Percentiles rank a stretch among this genome's conserved stretches.
Evolutionary conservation across 208 protist genomes (phyloP).

Genomic region (Histomonas meleagridis): DNA sequence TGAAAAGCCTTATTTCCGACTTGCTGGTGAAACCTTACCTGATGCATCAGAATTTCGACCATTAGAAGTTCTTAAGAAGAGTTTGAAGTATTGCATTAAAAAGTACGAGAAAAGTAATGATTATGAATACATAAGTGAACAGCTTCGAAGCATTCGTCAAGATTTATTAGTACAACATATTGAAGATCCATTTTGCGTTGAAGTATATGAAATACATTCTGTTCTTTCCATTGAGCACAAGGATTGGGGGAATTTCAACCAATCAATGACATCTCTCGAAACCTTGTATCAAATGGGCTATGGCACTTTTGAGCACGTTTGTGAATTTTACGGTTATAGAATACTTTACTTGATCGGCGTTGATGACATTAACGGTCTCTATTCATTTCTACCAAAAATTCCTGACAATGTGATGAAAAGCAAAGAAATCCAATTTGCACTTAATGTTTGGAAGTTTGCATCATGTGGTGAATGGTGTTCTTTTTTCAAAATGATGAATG

Average conservation of each 20-base stretch:
- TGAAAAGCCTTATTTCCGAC: not conserved
- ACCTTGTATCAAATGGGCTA: not conserved
- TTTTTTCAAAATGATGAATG: not conserved
- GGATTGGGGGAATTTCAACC: slow-evolving; percentile 8
- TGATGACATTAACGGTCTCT: not conserved
- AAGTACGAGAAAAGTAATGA: not conserved
- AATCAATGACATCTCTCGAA: not conserved
- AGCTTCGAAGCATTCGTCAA: not conserved
- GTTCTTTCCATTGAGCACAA: not conserved
- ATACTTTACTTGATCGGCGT: not conserved
- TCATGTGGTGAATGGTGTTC: not conserved
- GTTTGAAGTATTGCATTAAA: not conserved
- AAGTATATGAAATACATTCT: not conserved
- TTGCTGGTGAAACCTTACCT: not conserved
- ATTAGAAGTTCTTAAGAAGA: not conserved
- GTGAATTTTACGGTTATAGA: not conserved
- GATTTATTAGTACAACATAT: slow-evolving; percentile 22
- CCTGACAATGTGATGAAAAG: not conserved
- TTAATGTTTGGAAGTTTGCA: not conserved
- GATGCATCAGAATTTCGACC: not conserved
- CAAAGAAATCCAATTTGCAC: not conserved
- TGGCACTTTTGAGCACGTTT: not conserved
- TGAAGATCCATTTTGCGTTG: not conserved
- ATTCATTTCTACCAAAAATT: not conserved
- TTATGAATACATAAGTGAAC: slow-evolving; percentile 3